Base-by-base conservation (phyloP, 1,284 basidiomycete species). In the Moesziomyces antarcticus region DNA sequence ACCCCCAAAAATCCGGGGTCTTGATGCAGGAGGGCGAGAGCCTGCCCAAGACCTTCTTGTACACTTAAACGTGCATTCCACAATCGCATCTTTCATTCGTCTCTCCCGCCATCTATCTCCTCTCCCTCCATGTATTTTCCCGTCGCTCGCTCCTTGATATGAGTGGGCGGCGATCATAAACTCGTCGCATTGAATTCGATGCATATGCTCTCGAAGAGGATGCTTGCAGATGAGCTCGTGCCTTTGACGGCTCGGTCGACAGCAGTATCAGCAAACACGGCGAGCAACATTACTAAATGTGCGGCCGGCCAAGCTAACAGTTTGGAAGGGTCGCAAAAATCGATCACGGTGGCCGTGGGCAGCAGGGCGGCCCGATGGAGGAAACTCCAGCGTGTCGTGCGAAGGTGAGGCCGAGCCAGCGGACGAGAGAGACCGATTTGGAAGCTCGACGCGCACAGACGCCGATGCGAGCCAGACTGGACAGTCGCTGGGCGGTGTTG, bases 11-110 rank as follows among this genome's bases (percentile, higher is more conserved):
- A 41, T 20, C 22, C 13, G 56, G 20, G 66, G 60, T 69, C 59
- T 57, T 48, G 25, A 42, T 52, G 66, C 56, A 63, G 55, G 66
- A 69, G 66, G 60, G 66, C 66, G 66, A 69, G 66, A 69, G 66
- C 60, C 56, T 69, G 60, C 47, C 51, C 10, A 42, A 43, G 60
- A 56, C 53, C 59, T 51, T 33, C 59, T 63, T 69, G 66, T 69
- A 69, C 66, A 63, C 52, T 59, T 63, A 58, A 33, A 33, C 60
- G 63, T 69, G 66, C 66, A 69, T 69, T 52, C 55, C 41, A 21
- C 41, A 40, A 40, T 40, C 37, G 37, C 37, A 40, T 40, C 37
- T 40, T 40, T 33, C 43, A 22, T 24, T 24, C 42, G 44, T 41
- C 33, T 46, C 49, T 47, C 55, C 54, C 37, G 30, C 47, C 33